Conservation (phyloP, 768 basidiomycete genomes). For the Nidularia pulvinata region DNA sequence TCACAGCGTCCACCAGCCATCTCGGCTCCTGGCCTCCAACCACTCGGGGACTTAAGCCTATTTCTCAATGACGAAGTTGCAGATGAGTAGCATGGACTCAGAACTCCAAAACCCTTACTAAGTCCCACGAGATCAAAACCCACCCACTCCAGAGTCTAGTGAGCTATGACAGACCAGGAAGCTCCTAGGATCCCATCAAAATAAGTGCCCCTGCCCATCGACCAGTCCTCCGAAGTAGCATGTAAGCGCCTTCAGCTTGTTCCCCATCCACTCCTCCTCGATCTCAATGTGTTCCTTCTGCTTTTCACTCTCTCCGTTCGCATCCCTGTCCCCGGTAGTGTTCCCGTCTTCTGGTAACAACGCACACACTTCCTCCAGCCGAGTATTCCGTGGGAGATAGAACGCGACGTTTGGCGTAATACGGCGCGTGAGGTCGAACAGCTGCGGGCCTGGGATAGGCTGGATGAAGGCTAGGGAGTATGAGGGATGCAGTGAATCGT, state of each 20-base stretch:
- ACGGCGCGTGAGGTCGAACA: conserved; percentile 71
- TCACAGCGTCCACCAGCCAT: too few relatives aligned
- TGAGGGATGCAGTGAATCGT: conserved; percentile 33
- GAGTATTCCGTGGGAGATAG: conserved; percentile 84
- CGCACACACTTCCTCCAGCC: conserved; percentile 68
- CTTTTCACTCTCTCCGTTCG: background rate
- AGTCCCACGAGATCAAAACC: too few relatives aligned
- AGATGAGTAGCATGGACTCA: too few relatives aligned
- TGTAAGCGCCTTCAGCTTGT: conserved; percentile 90
- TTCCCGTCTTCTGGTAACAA: conserved; percentile 9
- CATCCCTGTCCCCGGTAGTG: conserved; percentile 1
- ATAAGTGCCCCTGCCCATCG: conserved; percentile 64
- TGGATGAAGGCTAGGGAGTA: conserved; percentile 74
- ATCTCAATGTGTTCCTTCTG: conserved; percentile 72
- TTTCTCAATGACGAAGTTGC: too few relatives aligned
- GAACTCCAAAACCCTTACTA: too few relatives aligned
- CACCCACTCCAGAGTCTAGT: too few relatives aligned
- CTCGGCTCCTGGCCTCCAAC: too few relatives aligned
- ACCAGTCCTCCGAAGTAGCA: conserved; percentile 92
- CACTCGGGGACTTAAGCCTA: too few relatives aligned
- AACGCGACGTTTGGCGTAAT: conserved; percentile 87
- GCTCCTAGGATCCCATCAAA: conserved; percentile 20
- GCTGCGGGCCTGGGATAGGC: conserved; percentile 81
- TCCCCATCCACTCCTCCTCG: conserved; percentile 97
- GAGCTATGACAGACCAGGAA: too few relatives aligned